phyloP scores from a whole-genome alignment of 257 asterid species.

The Echium plantagineum region DNA sequence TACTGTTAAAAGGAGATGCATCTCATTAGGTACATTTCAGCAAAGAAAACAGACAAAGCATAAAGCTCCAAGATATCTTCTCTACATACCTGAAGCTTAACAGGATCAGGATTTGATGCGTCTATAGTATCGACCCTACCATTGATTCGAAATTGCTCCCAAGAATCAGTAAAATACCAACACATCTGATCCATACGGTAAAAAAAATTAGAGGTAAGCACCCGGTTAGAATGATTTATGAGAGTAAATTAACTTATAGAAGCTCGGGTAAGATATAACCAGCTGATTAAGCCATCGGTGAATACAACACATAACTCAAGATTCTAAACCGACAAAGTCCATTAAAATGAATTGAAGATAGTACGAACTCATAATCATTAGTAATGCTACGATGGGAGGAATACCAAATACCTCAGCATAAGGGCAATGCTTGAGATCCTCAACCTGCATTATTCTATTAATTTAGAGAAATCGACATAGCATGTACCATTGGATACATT shows the following conservation, averaged over 20 bases:
- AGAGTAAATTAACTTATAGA: too few species aligned
- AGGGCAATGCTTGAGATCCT: constrained; percentile 70
- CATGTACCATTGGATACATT: neutral
- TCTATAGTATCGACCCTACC: constrained; percentile 67
- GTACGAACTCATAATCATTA: neutral
- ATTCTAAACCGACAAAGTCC: neutral
- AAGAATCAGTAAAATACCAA: constrained; percentile 87
- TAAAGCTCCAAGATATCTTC: neutral
- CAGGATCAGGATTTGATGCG: constrained; percentile 43
- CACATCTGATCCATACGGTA: constrained; percentile 39
- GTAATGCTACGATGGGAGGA: neutral
- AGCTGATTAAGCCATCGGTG: too few species aligned
- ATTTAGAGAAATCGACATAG: neutral
- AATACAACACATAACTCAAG: too few species aligned
- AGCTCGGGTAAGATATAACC: too few species aligned
- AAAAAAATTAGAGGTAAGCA: neutral
- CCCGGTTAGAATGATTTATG: neutral
- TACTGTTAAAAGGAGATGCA: neutral
- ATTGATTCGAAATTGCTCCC: constrained; percentile 86
- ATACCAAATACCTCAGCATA: constrained; percentile 57
- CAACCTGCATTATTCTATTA: constrained; percentile 40
- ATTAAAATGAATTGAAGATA: too few species aligned
- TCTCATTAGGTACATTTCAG: neutral
- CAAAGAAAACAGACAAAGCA: neutral
- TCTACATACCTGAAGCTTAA: constrained; percentile 48